Percentiles rank a stretch among this genome's conserved stretches.
Conservation (phyloP, 2,329 filamentous ascomycete species). For the Alternaria sp. region DNA sequence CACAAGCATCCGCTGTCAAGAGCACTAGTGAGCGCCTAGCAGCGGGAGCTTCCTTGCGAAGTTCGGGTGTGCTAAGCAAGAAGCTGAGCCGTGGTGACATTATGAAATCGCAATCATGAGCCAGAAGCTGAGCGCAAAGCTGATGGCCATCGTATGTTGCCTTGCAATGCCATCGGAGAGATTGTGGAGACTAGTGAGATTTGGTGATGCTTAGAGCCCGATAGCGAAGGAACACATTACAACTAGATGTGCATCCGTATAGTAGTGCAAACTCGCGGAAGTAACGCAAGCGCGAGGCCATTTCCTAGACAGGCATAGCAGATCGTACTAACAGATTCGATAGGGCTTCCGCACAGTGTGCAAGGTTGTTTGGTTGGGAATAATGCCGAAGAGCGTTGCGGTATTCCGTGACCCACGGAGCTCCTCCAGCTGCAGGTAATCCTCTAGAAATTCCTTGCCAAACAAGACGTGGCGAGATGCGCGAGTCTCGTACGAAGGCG, state of each 20-base stretch:
- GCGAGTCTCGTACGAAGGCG: background rate
- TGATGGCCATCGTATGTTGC: conserved; percentile 1
- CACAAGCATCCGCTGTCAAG: conserved; percentile 25
- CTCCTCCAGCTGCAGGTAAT: conserved; percentile 21
- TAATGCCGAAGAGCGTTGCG: conserved; percentile 7
- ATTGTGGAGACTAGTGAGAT: conserved; percentile 10
- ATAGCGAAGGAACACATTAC: conserved; percentile 19
- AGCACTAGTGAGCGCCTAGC: conserved; percentile 21
- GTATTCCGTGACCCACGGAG: conserved; percentile 8
- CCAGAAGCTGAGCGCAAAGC: conserved; percentile 9
- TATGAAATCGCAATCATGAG: conserved; percentile 3
- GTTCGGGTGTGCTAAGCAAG: conserved; percentile 3
- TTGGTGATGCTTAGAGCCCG: conserved; percentile 11
- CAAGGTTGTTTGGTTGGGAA: conserved; percentile 10
- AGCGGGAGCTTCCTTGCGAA: conserved; percentile 21
- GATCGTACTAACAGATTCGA: background rate
- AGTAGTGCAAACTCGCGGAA: conserved; percentile 3
- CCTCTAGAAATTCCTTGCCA: conserved; percentile 10
- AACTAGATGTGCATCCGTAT: conserved; percentile 16
- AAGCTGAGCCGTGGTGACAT: conserved; percentile 1
- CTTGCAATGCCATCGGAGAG: background rate
- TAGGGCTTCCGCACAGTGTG: background rate
- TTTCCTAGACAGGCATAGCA: background rate
- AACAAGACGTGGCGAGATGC: background rate
- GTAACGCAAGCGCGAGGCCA: background rate